A percentile compares a stretch with the other conserved stretches of the same genome.
These are phyloP conservation scores for Aspergillus leporis DNA, from an alignment of 495 filamentous ascomycete species.

Conservation along the genomic window DNA sequence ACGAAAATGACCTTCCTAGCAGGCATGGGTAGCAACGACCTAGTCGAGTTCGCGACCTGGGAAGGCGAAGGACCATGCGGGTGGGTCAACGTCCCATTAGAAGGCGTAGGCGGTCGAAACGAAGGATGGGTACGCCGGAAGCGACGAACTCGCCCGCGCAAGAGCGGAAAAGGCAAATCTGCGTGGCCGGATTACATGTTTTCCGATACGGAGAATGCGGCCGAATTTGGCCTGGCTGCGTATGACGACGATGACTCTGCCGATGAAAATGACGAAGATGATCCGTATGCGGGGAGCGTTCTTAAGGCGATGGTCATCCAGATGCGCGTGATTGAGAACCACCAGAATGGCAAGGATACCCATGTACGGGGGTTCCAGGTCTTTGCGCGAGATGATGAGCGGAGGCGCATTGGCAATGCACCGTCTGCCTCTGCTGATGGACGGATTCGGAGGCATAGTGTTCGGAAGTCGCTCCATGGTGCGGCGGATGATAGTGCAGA, in stretches of 20 bases:
- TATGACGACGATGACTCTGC: constrained; percentile 37
- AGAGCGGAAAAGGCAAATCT: constrained; percentile 6
- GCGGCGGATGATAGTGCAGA: constrained; percentile 22
- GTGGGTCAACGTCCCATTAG: constrained; percentile 83
- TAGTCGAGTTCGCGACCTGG: constrained; percentile 79
- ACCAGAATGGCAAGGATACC: constrained; percentile 99
- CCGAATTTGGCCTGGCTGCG: constrained; percentile 21
- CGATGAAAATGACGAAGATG: constrained; percentile 29
- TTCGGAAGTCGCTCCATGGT: constrained; percentile 31
- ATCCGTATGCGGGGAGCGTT: constrained; percentile 60
- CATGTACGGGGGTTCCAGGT: constrained; percentile 93
- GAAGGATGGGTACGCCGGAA: constrained; percentile 38
- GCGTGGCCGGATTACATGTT: constrained; percentile 2
- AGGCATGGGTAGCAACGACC: constrained; percentile 83
- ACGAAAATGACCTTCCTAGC: constrained; percentile 84
- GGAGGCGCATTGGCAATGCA: constrained; percentile 32
- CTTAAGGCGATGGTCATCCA: constrained; percentile 85
- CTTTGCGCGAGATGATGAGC: constrained; percentile 69
- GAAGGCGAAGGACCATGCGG: constrained; percentile 75
- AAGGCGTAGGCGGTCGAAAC: constrained; percentile 58
- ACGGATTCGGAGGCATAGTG: constrained; percentile 30
- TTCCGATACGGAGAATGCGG: constrained; percentile 31
- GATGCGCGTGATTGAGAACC: constrained; percentile 87
- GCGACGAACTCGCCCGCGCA: constrained; percentile 11
- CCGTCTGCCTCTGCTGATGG: constrained; percentile 42